These are phyloP conservation scores for Cercospora nicotianae DNA, from an alignment of 2,329 filamentous ascomycete genomes.

Conservation along the genomic window DNA sequence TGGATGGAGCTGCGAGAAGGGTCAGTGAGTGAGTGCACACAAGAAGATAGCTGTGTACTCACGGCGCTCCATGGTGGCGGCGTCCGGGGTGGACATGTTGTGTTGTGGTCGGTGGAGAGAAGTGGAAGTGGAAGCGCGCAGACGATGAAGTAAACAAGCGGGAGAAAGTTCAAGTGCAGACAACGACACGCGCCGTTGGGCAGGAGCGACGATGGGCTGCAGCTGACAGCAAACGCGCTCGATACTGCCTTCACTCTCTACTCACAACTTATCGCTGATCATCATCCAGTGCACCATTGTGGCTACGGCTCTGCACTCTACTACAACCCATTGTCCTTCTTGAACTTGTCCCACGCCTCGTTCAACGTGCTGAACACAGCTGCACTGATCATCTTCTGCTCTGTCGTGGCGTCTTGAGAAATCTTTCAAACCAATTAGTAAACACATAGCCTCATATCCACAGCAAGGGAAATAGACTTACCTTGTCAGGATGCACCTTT, in stretches of 20 bases:
- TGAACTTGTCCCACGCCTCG: constrained; percentile 69
- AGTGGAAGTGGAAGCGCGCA: not conserved
- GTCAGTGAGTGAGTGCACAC: not conserved
- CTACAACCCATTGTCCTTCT: constrained; percentile 60
- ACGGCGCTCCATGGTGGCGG: constrained; percentile 1
- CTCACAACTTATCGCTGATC: not conserved
- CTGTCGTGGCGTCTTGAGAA: constrained; percentile 62
- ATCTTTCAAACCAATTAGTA: constrained; percentile 48
- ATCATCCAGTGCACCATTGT: not conserved
- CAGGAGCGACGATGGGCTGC: not conserved
- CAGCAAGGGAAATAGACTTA: constrained; percentile 49
- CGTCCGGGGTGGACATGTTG: not conserved
- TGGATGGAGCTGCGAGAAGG: not conserved
- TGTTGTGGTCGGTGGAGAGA: not conserved
- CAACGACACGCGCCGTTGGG: not conserved
- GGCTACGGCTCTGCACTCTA: not conserved
- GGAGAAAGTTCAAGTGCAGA: not conserved
- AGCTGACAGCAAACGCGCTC: not conserved
- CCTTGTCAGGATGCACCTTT: constrained; percentile 98
- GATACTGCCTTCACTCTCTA: not conserved
- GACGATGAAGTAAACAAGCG: not conserved
- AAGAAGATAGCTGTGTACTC: not conserved
- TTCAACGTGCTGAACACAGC: constrained; percentile 65
- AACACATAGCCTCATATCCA: not conserved
- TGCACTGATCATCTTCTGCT: constrained; percentile 66